A percentile compares a stretch with the other conserved stretches of the same genome.
These are phyloP conservation scores for Camillea tinctor DNA, from an alignment of 2,329 filamentous ascomycete genomes.

Conservation along the genomic window DNA sequence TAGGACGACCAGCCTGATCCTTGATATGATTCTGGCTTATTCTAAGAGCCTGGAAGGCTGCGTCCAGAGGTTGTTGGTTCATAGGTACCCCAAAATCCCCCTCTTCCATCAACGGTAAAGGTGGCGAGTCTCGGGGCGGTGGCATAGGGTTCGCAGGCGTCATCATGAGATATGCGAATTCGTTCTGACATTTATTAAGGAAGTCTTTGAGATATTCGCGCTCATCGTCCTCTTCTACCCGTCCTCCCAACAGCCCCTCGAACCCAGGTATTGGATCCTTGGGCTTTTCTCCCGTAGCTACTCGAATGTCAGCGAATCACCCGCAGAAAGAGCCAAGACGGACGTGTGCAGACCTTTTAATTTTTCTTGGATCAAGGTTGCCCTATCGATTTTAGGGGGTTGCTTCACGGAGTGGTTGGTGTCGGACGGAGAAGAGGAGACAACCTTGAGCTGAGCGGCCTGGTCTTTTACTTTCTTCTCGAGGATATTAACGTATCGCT, in stretches of 20 bases:
- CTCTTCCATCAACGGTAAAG: conserved; percentile 57
- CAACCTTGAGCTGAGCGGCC: conserved; percentile 65
- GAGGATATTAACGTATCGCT: conserved; percentile 86
- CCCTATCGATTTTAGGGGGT: conserved; percentile 41
- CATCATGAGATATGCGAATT: conserved; percentile 68
- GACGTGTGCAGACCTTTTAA: conserved; percentile 46
- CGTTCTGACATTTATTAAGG: conserved; percentile 62
- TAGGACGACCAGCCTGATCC: conserved; percentile 53
- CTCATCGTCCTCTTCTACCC: conserved; percentile 37
- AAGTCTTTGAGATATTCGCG: conserved; percentile 57
- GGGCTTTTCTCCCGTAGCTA: conserved; percentile 44
- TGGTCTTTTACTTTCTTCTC: conserved; percentile 87
- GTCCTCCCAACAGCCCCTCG: conserved; percentile 37
- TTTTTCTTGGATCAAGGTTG: conserved; percentile 55
- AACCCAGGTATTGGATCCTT: conserved; percentile 40
- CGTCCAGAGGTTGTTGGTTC: conserved; percentile 41
- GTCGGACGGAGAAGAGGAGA: conserved; percentile 43
- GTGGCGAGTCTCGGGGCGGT: conserved; percentile 58
- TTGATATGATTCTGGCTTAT: conserved; percentile 57
- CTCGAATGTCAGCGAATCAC: conserved; percentile 13
- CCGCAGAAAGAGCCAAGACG: background rate
- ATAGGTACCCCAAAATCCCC: conserved; percentile 49
- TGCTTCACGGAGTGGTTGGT: conserved; percentile 46
- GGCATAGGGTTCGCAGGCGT: conserved; percentile 64
- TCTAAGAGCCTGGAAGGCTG: conserved; percentile 33